Conservation (phyloP, 1,284 basidiomycete species). For the Singerocomus inundabilis region DNA sequence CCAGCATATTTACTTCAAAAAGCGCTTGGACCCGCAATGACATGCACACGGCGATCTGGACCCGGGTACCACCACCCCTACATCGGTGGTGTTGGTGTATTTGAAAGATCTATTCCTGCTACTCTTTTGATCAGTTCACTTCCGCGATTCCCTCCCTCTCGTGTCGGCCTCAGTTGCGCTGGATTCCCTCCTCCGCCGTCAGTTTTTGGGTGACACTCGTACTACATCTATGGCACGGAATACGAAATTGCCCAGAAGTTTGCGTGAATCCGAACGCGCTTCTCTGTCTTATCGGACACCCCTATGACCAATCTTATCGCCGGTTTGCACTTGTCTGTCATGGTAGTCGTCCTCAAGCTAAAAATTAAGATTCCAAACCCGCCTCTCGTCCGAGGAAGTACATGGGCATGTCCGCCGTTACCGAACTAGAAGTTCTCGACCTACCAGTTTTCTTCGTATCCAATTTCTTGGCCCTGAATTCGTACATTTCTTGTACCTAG, state of each 20-base stretch:
- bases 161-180: neutral
- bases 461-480: conserved; percentile 7
- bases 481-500: conserved; percentile 8
- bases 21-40: neutral
- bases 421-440: neutral
- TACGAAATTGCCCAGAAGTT: conserved; percentile 3
- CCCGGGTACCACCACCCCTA: neutral
- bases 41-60: neutral
- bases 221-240: neutral
- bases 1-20: neutral
- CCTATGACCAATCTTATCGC: neutral
- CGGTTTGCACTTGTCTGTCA: neutral
- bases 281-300: neutral
- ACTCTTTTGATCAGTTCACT: neutral
- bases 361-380: conserved; percentile 11
- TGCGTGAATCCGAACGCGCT: neutral
- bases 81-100: neutral
- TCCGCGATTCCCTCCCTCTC: conserved; percentile 10
- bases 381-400: conserved; percentile 7
- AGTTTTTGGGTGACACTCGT: neutral
- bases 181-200: neutral
- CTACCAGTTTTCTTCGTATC: conserved; percentile 3
- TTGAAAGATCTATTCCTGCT: neutral
- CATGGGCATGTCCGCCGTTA: neutral
- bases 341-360: conserved; percentile 2